Evolutionary conservation across 2,329 filamentous ascomycete genomes (phyloP).

Genomic region (Epichloe uncinata): DNA sequence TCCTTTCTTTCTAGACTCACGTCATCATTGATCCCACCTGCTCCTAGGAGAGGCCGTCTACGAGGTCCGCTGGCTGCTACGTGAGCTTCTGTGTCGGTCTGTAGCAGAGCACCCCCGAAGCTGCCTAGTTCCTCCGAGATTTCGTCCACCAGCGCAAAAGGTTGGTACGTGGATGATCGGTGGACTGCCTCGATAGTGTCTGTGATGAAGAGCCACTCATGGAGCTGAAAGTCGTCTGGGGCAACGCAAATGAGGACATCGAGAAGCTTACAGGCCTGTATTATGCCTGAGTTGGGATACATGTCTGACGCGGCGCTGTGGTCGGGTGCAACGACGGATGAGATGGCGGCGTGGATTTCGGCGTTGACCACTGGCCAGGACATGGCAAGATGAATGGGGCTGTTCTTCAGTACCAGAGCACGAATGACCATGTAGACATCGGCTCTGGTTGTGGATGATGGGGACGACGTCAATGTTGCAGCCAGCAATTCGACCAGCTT

Average conservation of each 20-base stretch:
- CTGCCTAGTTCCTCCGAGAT: slow-evolving; percentile 62
- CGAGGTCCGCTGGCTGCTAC: slow-evolving; percentile 22
- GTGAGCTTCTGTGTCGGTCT: slow-evolving; percentile 25
- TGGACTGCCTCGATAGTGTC: slow-evolving; percentile 96
- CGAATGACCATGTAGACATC: slow-evolving; percentile 85
- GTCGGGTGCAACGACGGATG: slow-evolving; percentile 56
- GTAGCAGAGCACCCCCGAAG: slow-evolving; percentile 18
- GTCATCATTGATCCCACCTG: slow-evolving; percentile 41
- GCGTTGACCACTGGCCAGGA: slow-evolving; percentile 85
- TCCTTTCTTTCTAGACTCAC: slow-evolving; percentile 46
- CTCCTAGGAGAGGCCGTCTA: slow-evolving; percentile 36
- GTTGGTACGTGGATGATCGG: slow-evolving; percentile 52
- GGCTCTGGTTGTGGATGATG: slow-evolving; percentile 75
- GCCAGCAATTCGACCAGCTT: slow-evolving; percentile 77
- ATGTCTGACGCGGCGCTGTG: slow-evolving; percentile 51
- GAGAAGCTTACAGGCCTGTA: slow-evolving; percentile 89
- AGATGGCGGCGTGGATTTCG: slow-evolving; percentile 70
- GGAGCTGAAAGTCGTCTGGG: slow-evolving; percentile 94
- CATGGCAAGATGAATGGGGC: slow-evolving; percentile 63
- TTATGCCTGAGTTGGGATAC: slow-evolving; percentile 61
- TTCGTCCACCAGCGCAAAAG: slow-evolving; percentile 71
- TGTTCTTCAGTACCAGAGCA: slow-evolving; percentile 66
- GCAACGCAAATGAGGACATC: slow-evolving; percentile 76
- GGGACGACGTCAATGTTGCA: slow-evolving; percentile 78
- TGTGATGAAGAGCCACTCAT: slow-evolving; percentile 94